These are phyloP conservation scores for Monosporascus sp. DNA, from an alignment of 2,329 filamentous ascomycete genomes.

Conservation along the genomic window DNA sequence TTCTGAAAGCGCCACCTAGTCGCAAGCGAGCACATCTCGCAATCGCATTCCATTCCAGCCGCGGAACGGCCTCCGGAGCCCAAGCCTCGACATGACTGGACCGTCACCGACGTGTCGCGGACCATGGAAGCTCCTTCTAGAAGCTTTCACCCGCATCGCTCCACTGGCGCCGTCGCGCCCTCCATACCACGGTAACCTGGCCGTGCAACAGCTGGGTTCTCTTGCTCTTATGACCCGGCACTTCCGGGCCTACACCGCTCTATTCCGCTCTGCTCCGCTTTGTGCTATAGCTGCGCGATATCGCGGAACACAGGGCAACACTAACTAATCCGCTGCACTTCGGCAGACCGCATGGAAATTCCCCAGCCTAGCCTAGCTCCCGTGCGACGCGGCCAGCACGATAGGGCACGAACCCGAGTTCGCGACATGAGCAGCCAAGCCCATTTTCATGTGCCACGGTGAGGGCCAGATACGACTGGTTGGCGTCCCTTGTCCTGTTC, in stretches of 20 bases:
- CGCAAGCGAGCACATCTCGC: background rate
- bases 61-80: background rate
- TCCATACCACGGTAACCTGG: background rate
- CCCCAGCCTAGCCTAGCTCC: background rate
- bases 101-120: background rate
- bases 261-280: too few relatives aligned
- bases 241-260: background rate
- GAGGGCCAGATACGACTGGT: background rate
- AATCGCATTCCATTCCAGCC: background rate
- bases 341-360: background rate
- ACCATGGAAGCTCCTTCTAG: background rate
- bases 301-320: background rate
- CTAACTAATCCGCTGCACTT: background rate
- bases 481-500: background rate
- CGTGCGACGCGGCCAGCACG: background rate
- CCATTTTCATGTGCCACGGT: background rate
- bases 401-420: background rate
- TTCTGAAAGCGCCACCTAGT: background rate
- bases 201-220: background rate
- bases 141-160: background rate
- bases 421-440: background rate
- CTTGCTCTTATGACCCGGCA: background rate
- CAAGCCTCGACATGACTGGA: background rate
- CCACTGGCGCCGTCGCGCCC: background rate
- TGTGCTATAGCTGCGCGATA: too few relatives aligned